These are phyloP conservation scores for Cajanus cajan DNA, from an alignment of 306 rosid species.

Conservation along the genomic window DNA sequence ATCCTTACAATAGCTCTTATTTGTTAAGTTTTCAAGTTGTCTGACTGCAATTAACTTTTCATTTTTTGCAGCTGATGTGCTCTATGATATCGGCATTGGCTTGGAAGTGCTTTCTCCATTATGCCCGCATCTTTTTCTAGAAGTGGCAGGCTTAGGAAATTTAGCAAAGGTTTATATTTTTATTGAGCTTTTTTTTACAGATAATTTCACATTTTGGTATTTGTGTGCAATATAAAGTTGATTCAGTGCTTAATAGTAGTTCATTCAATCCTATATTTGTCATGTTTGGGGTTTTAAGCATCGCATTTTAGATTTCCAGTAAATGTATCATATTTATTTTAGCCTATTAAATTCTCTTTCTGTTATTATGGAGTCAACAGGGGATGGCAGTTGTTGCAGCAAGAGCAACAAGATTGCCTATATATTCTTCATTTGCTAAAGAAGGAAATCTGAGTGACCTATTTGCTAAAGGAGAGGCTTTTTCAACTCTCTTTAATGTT, in stretches of 20 bases:
- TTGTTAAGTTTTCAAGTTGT: constrained; percentile 25
- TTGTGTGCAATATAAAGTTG: constrained; percentile 10
- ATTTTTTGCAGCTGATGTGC: constrained; percentile 80
- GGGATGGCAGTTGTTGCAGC: constrained; percentile 99
- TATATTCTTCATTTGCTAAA: constrained; percentile 95
- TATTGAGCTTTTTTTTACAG: not conserved
- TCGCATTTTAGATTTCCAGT: not conserved
- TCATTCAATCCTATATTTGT: not conserved
- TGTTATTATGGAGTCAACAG: constrained; percentile 47
- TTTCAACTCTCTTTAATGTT: constrained; percentile 92
- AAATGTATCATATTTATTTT: not conserved
- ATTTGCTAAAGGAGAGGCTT: constrained; percentile 99
- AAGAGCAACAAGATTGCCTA: constrained; percentile 97
- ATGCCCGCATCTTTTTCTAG: constrained; percentile 93
- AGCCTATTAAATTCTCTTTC: not conserved
- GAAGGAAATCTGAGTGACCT: constrained; percentile 99
- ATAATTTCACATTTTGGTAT: not conserved
- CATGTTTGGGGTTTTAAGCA: not conserved
- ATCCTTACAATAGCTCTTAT: not conserved
- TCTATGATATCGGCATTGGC: constrained; percentile 88
- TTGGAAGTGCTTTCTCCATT: constrained; percentile 95
- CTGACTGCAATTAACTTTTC: constrained; percentile 29
- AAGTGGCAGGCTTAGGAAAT: constrained; percentile 95
- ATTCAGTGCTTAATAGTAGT: not conserved
- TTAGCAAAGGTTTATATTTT: constrained; percentile 68